These are phyloP conservation scores for Zea luxurians DNA, from an alignment of 176 grass and related monocot species.

Conservation along the genomic window DNA sequence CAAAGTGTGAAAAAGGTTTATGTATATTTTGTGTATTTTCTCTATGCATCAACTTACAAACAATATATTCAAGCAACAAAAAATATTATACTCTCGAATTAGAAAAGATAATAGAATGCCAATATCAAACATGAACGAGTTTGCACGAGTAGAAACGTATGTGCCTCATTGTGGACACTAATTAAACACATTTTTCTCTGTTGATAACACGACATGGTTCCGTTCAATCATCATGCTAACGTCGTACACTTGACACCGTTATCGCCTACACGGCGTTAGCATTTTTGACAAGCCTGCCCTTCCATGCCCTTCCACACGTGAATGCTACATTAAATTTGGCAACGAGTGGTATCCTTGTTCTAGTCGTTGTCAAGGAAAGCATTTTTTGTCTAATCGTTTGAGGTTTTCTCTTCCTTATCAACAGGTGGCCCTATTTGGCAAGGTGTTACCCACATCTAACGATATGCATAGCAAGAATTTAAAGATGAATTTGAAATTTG, in stretches of 20 bases:
- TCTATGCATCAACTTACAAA: too few relatives aligned
- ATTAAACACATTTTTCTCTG: not conserved
- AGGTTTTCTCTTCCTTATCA: not conserved
- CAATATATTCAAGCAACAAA: not conserved
- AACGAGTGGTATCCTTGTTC: not conserved
- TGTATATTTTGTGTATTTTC: too few relatives aligned
- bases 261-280: not conserved
- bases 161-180: not conserved
- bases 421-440: not conserved
- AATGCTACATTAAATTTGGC: not conserved
- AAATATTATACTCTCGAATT: not conserved
- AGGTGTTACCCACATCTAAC: not conserved
- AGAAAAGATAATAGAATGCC: not conserved
- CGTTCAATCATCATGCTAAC: not conserved
- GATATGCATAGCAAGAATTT: not conserved
- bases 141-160: not conserved
- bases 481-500: not conserved
- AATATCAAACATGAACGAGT: not conserved
- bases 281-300: not conserved
- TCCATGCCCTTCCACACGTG: not conserved
- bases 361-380: not conserved
- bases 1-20: too few relatives aligned
- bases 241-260: not conserved
- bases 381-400: not conserved
- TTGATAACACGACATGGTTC: not conserved